Percentiles rank a stretch among this genome's conserved stretches.
These are phyloP conservation scores for Dictyophora rubrovolvata DNA, from an alignment of 768 basidiomycete species.

Conservation along the genomic window DNA sequence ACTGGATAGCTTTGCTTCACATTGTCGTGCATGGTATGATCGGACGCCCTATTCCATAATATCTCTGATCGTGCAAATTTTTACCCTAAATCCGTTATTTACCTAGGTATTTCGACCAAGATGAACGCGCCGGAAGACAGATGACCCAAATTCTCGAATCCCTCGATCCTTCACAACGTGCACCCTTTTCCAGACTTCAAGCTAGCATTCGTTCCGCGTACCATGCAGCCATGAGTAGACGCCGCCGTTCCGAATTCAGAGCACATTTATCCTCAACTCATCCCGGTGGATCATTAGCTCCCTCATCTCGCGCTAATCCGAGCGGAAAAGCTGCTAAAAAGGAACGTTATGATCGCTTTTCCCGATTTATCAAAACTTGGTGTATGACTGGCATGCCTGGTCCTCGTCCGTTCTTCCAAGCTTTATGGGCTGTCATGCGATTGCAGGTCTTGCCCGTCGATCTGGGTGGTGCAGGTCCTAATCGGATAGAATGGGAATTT, in stretches of 20 bases:
- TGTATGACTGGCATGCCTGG: slow-evolving; percentile 83
- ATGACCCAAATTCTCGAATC: slow-evolving; percentile 79
- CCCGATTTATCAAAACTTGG: slow-evolving; percentile 70
- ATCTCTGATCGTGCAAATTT: not conserved
- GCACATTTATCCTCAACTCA: slow-evolving; percentile 72
- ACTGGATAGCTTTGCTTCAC: slow-evolving; percentile 67
- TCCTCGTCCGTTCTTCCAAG: slow-evolving; percentile 75
- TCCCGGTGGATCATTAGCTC: slow-evolving; percentile 71
- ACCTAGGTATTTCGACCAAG: slow-evolving; percentile 73
- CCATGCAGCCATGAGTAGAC: slow-evolving; percentile 68
- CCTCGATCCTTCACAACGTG: slow-evolving; percentile 73
- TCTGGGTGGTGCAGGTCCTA: slow-evolving; percentile 69
- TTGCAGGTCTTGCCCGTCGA: slow-evolving; percentile 71
- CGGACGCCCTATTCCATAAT: not conserved
- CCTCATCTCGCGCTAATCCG: slow-evolving; percentile 62
- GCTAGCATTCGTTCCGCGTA: slow-evolving; percentile 78
- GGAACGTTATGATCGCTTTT: slow-evolving; percentile 68
- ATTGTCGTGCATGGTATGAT: slow-evolving; percentile 67
- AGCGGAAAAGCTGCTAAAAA: slow-evolving; percentile 53
- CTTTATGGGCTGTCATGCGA: slow-evolving; percentile 68
- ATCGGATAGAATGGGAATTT: slow-evolving; percentile 77
- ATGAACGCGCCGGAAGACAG: slow-evolving; percentile 62
- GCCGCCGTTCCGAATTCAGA: slow-evolving; percentile 74
- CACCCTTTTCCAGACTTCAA: slow-evolving; percentile 78
- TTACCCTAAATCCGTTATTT: not conserved